phyloP scores from a whole-genome alignment of 2,329 filamentous ascomycete genomes.

The Arachnopeziza araneosa region DNA sequence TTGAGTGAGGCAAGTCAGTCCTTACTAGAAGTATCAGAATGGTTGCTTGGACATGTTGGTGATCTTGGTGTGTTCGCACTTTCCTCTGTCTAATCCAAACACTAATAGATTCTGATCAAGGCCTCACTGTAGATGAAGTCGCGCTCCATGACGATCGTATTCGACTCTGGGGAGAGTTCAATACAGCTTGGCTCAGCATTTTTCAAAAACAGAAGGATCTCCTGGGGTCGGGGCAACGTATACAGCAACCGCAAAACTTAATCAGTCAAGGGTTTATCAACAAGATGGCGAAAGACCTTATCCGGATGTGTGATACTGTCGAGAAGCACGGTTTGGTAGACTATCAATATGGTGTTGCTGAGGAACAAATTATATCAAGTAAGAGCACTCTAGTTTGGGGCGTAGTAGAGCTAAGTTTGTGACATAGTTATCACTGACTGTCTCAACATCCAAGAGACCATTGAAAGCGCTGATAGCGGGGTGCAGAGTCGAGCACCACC shows the following conservation, averaged over 20 bases:
- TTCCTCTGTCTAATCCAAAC: conserved; percentile 24
- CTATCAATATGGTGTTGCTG: conserved; percentile 95
- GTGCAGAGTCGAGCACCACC: conserved; percentile 21
- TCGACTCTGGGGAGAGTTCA: conserved; percentile 90
- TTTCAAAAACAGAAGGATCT: conserved; percentile 81
- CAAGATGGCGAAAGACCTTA: conserved; percentile 75
- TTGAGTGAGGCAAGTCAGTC: conserved; percentile 53
- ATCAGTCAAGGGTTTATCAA: conserved; percentile 65
- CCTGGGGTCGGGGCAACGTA: conserved; percentile 36
- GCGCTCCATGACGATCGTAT: conserved; percentile 69
- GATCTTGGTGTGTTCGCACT: conserved; percentile 53
- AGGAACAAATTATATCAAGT: conserved; percentile 85
- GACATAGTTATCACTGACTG: conserved; percentile 45
- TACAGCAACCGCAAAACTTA: conserved; percentile 47
- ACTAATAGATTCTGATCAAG: conserved; percentile 46
- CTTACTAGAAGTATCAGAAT: conserved; percentile 58
- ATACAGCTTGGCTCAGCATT: conserved; percentile 81
- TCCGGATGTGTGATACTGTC: conserved; percentile 77
- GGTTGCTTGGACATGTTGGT: conserved; percentile 60
- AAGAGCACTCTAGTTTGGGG: conserved; percentile 32
- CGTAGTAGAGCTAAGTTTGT: background rate
- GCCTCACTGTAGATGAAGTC: conserved; percentile 78
- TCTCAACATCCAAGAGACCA: conserved; percentile 45
- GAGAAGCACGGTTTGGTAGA: conserved; percentile 93
- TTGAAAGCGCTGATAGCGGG: conserved; percentile 19